A percentile compares a stretch with the other conserved stretches of the same genome.
These are phyloP conservation scores for Capsicum baccatum DNA, from an alignment of 257 asterid species.

Conservation along the genomic window DNA sequence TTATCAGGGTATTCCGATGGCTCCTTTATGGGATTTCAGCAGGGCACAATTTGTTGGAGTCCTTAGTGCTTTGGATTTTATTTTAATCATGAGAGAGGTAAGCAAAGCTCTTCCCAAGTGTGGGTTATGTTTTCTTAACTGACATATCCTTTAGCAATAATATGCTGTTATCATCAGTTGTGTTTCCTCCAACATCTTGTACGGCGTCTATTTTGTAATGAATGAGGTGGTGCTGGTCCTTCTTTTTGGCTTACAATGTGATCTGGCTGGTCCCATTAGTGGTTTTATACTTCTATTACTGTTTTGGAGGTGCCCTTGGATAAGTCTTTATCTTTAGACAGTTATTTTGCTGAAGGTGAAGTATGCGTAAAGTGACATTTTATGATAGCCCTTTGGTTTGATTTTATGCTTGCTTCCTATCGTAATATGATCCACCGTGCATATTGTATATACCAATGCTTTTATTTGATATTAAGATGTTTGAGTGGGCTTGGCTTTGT, in stretches of 20 bases:
- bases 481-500: background rate
- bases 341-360: background rate
- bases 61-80: conserved; percentile 87
- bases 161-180: background rate
- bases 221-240: background rate
- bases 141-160: background rate
- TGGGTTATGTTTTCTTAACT: background rate
- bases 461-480: background rate
- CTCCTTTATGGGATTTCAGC: conserved; percentile 89
- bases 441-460: conserved; percentile 1
- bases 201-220: background rate
- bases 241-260: conserved; percentile 18
- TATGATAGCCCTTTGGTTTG: conserved; percentile 23
- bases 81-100: conserved; percentile 93
- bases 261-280: background rate
- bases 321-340: background rate
- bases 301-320: conserved; percentile 15
- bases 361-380: conserved; percentile 4
- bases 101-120: conserved; percentile 20
- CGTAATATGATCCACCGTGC: background rate
- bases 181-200: conserved; percentile 24
- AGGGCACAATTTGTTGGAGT: conserved; percentile 84
- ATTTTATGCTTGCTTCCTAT: conserved; percentile 20
- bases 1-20: conserved; percentile 82
- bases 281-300: conserved; percentile 2